A percentile compares a stretch with the other conserved stretches of the same genome.
These are phyloP conservation scores for Trametes maxima DNA, from an alignment of 768 basidiomycete species.

Conservation along the genomic window DNA sequence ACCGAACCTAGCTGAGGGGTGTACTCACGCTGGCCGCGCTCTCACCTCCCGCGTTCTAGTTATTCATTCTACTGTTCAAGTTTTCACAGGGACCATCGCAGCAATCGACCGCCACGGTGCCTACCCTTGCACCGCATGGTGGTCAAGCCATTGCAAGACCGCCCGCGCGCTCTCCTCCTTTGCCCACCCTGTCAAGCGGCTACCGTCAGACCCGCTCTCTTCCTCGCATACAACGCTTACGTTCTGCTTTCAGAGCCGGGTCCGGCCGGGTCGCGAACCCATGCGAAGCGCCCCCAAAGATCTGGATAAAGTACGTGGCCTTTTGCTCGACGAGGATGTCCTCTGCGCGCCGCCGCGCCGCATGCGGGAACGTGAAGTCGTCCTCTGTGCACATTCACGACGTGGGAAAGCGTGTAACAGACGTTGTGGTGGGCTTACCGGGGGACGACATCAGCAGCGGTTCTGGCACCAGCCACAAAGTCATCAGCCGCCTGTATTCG, in stretches of 20 bases:
- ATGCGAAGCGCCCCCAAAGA: slow-evolving; percentile 50
- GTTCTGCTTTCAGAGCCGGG: slow-evolving; percentile 20
- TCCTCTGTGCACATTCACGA: slow-evolving; percentile 38
- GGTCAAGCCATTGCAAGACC: slow-evolving; percentile 25
- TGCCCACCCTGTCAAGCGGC: slow-evolving; percentile 21
- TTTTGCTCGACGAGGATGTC: slow-evolving; percentile 55
- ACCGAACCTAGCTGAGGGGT: too few relatives aligned
- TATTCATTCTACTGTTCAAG: too few relatives aligned
- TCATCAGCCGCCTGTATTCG: background rate
- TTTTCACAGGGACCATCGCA: too few relatives aligned
- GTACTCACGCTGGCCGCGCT: too few relatives aligned
- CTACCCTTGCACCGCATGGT: background rate
- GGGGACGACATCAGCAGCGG: slow-evolving; percentile 59
- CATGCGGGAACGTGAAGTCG: slow-evolving; percentile 54
- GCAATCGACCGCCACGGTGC: background rate
- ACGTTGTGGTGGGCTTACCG: slow-evolving; percentile 35
- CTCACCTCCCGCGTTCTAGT: too few relatives aligned
- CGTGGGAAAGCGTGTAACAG: background rate
- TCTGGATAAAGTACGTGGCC: slow-evolving; percentile 55
- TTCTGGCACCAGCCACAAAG: slow-evolving; percentile 36
- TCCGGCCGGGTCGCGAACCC: slow-evolving; percentile 41
- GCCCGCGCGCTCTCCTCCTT: slow-evolving; percentile 28
- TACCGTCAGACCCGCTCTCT: background rate
- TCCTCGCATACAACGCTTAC: slow-evolving; percentile 12
- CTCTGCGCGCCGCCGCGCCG: slow-evolving; percentile 56